phyloP scores from a whole-genome alignment of 2,329 filamentous ascomycete species.

The Drechslerella stenobrocha region DNA sequence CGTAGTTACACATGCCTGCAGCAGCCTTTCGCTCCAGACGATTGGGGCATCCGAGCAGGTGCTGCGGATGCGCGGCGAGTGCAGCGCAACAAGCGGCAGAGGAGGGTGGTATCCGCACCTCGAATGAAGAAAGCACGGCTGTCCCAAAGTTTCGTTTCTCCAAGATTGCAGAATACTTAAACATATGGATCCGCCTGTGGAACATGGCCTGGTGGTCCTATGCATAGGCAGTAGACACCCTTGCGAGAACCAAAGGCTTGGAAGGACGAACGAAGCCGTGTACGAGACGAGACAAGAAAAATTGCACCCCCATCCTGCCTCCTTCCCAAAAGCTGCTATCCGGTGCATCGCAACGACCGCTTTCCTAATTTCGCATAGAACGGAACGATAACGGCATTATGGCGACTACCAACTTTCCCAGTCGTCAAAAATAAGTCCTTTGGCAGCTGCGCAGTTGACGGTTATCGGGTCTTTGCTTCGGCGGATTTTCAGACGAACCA shows the following conservation, averaged over 20 bases:
- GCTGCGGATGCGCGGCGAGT: conserved; percentile 16
- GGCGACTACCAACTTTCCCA: conserved; percentile 33
- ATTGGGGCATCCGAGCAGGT: conserved; percentile 19
- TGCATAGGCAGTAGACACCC: conserved; percentile 7
- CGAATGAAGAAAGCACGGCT: background rate
- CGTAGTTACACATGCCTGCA: conserved; percentile 20
- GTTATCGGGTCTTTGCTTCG: conserved; percentile 11
- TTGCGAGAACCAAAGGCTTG: conserved; percentile 2
- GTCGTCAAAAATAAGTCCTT: conserved; percentile 34
- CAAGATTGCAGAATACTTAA: conserved; percentile 30
- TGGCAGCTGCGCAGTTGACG: conserved; percentile 22
- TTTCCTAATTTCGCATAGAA: conserved; percentile 46
- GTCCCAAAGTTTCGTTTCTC: background rate
- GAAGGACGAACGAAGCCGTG: conserved; percentile 5
- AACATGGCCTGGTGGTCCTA: conserved; percentile 20
- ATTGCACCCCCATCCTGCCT: conserved; percentile 7
- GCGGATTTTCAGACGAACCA: conserved; percentile 23
- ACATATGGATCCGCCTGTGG: conserved; percentile 32
- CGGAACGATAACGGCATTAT: conserved; percentile 26
- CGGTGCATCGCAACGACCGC: conserved; percentile 20
- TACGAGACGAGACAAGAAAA: conserved; percentile 6
- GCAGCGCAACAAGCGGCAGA: conserved; percentile 2
- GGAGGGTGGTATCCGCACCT: conserved; percentile 3
- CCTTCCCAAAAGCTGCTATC: conserved; percentile 36
- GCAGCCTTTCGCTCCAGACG: conserved; percentile 22